A percentile compares a stretch with the other conserved stretches of the same genome.
These are phyloP conservation scores for Colletotrichum falcatum DNA, from an alignment of 2,329 filamentous ascomycete species.

Conservation along the genomic window DNA sequence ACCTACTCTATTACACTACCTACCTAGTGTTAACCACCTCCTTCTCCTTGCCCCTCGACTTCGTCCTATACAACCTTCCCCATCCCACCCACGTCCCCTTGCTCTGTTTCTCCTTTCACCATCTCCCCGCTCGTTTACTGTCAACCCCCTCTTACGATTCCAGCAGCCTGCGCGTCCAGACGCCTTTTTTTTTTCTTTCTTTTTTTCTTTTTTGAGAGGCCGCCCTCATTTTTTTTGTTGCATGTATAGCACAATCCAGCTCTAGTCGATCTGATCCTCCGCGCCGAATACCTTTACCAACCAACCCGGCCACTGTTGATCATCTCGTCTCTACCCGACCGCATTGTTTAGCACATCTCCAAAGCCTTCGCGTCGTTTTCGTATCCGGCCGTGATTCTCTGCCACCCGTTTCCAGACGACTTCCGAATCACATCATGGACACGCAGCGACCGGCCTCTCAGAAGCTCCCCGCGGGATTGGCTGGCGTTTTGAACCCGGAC, in stretches of 20 bases:
- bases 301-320: neutral
- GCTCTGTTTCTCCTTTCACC: neutral
- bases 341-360: neutral
- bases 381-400: neutral
- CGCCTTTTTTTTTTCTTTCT: no score
- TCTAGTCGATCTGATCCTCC: conserved; percentile 30
- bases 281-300: neutral
- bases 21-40: neutral
- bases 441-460: conserved; percentile 49
- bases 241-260: conserved; percentile 28
- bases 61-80: conserved; percentile 16
- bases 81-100: conserved; percentile 12
- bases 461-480: conserved; percentile 61
- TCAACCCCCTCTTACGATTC: neutral
- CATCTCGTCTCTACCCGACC: neutral
- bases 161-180: conserved; percentile 22
- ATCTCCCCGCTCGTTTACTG: conserved; percentile 21
- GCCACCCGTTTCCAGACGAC: neutral
- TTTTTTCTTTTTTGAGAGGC: no score
- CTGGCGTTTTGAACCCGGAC: conserved; percentile 64
- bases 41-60: conserved; percentile 31
- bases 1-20: no score
- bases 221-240: conserved; percentile 19
- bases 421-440: conserved; percentile 29
- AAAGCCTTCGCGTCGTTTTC: neutral